Conservation (phyloP, 2,329 filamentous ascomycete species). For the Colletotrichum australisinense region DNA sequence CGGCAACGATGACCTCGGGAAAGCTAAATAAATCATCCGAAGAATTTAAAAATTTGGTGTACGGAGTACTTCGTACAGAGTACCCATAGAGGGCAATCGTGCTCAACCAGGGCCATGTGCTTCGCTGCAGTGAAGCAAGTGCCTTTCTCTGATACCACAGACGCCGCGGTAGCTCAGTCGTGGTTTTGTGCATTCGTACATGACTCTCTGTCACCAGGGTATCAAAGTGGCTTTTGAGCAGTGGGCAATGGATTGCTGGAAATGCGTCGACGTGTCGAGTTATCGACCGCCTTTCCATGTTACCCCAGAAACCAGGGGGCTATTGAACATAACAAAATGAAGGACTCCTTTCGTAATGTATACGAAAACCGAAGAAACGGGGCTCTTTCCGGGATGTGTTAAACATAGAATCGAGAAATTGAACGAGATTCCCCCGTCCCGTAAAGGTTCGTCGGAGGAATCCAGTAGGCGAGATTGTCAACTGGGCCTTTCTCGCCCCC, state of each 20-base stretch:
- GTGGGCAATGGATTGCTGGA: background rate
- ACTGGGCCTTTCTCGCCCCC: background rate
- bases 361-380: constrained; percentile 17
- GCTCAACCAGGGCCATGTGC: background rate
- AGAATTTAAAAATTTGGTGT: background rate
- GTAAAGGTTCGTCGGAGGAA: constrained; percentile 7
- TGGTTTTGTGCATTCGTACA: constrained; percentile 2
- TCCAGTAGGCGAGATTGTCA: constrained; percentile 19
- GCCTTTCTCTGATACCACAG: background rate
- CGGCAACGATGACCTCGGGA: background rate
- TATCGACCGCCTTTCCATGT: constrained; percentile 24
- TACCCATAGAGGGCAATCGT: background rate
- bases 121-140: background rate
- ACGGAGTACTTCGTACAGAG: no score
- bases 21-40: background rate
- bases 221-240: background rate
- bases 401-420: background rate
- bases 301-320: constrained; percentile 15
- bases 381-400: background rate
- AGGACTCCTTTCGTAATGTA: constrained; percentile 15
- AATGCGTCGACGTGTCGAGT: background rate
- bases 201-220: background rate
- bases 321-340: constrained; percentile 3
- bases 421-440: constrained; percentile 3
- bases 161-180: background rate